Evolutionary conservation across 139 green algal genomes (phyloP), one percentile per base, ranked within the genome.

Genomic region (Choricystis sp.): DNA sequence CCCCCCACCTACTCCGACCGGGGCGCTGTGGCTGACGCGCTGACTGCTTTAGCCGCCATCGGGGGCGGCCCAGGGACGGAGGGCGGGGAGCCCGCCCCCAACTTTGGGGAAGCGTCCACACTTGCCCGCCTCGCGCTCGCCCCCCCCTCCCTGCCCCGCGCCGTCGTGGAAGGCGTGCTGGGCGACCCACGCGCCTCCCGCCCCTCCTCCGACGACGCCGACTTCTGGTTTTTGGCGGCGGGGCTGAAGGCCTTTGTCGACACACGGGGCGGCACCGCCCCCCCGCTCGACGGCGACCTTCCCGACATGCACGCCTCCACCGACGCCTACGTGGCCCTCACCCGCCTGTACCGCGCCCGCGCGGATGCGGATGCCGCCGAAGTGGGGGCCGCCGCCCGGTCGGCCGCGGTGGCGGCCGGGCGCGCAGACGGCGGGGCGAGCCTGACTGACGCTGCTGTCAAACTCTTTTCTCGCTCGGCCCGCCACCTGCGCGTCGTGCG

Each of bases 271-370:
- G 56, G 65, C 4, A 79, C 84, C n/a, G 52, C 56, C 57, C 63
- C 74, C 62, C 71, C 75, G 2, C 58, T 81, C 25, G 75, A 81
- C n/a, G 91, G 91, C 26, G 77, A 74, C 60, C 89, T 97, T 16
- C 91, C 91, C 5, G 91, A 97, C 81, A 97, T 97, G 91, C 82
- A 84, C 24, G 78, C 91, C 3, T 90, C 85, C 22, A 97, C 91
- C n/a, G 82, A 88, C 19, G 66, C 78, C 63, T 96, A 93, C 66
- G 76, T 96, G 25, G 64, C 76, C 27, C 68, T 97, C 59, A 86
- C 95, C 76, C 70, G 76, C 21, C 23, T 97, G 27, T 97, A 98
- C 72, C 63, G 81, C 2, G 76, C 79, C 30, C 77, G 82, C 55
- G 90, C 90, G 1, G 81, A 89, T 0, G 56, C 56, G 21, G 86